Base-by-base conservation (phyloP, 305 asterid species). In the Solanum chacoense region DNA sequence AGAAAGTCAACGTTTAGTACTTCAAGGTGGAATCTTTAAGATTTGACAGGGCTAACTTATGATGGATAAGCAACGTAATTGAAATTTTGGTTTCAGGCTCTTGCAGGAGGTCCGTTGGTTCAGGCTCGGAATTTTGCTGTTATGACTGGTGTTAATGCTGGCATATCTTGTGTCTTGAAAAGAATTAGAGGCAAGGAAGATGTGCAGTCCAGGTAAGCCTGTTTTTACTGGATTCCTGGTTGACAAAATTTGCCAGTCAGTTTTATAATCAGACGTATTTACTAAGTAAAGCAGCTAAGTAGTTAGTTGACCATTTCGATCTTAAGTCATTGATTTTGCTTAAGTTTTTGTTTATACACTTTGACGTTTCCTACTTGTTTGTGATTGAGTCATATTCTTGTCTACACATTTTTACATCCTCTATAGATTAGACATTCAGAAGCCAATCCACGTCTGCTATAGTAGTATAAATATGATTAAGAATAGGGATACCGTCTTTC, bases 41-140 rank as follows among this genome's bases (percentile, higher is more conserved):
- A 11, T 34, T 71, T 76, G n/a, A 71, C 2, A 26, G 18, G 16
- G 84, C 73, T 40, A 34, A 7, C 11, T 38, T 59, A 83, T 89
- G 83, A 86, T 81, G 88, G 59, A 73, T 87, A 37, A 85, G 88
- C n/a, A 55, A 5, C 28, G 28, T 45, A 12, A 32, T 24, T 50
- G 84, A 55, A 35, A 80, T 63, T 80, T 87, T 85, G n/a, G 28
- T 79, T 76, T 76, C 92, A 95, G 98, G 98, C 98, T 89, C 94
- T 96, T 73, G 92, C 98, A 34, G 99, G 98, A 88, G 98, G 99
- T 84, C 98, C 98, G 12, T 89, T 95, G 92, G 34, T 95, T 63
- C 98, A 96, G 89, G 99, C 98, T 7, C 98, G 98, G 71, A 96
- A 96, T 90, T 96, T 96, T 88, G 99, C 98, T 88, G 99, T 96